phyloP scores from a whole-genome alignment of 148 eudicot genomes.

The Fagopyrum homotropicum region DNA sequence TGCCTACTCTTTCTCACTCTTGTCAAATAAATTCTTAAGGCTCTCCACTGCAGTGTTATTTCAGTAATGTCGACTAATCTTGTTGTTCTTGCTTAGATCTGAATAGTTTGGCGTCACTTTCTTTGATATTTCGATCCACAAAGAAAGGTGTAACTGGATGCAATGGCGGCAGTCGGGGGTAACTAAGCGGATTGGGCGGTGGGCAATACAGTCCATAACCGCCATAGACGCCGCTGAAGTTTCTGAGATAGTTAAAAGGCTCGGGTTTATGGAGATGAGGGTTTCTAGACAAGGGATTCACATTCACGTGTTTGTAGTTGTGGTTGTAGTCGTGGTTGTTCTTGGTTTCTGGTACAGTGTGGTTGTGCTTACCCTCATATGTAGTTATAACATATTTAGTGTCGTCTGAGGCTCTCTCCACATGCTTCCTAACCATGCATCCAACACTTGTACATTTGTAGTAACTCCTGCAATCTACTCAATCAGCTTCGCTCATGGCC shows the following conservation, averaged over 20 bases:
- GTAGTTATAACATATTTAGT: constrained; percentile 61
- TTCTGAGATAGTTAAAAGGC: constrained; percentile 6
- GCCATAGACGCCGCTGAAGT: constrained; percentile 7
- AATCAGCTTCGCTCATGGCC: too few relatives aligned
- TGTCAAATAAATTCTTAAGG: too few relatives aligned
- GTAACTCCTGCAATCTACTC: constrained; percentile 46
- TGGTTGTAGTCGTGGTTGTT: constrained; percentile 21
- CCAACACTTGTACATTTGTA: constrained; percentile 65
- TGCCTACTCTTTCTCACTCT: too few relatives aligned
- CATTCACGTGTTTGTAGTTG: constrained; percentile 19
- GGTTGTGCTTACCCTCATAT: constrained; percentile 71
- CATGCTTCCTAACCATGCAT: constrained; percentile 60
- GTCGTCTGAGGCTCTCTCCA: constrained; percentile 66
- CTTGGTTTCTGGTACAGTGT: constrained; percentile 59
- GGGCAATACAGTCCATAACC: not conserved
- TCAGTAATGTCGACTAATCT: not conserved
- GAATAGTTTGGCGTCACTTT: constrained; percentile 2
- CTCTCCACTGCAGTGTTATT: too few relatives aligned
- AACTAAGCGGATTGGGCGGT: not conserved
- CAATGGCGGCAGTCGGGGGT: not conserved
- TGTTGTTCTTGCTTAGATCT: constrained; percentile 7
- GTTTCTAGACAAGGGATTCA: not conserved
- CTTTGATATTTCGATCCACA: not conserved
- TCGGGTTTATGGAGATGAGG: constrained; percentile 5
- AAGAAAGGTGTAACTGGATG: constrained; percentile 8